phyloP scores from a whole-genome alignment of 371 early-diverging fungal genomes.

The Lichtheimia ornata region DNA sequence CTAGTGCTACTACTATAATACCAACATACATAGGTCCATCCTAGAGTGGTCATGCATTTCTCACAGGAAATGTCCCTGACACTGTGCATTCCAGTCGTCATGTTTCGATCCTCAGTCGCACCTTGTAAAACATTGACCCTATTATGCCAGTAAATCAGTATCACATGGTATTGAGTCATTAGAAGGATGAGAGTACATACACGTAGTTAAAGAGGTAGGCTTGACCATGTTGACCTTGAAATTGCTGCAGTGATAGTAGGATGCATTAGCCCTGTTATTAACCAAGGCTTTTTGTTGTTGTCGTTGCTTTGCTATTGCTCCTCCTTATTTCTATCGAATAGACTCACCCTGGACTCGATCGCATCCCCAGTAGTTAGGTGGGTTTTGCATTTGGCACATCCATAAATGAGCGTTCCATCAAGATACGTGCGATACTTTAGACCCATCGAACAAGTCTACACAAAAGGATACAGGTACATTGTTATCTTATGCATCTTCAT shows the following conservation, averaged over 20 bases:
- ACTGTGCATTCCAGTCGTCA: slow-evolving; percentile 73
- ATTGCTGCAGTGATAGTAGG: slow-evolving; percentile 38
- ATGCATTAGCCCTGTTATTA: neutral
- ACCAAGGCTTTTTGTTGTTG: neutral
- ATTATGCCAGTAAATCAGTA: slow-evolving; percentile 16
- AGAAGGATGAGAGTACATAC: slow-evolving; percentile 32
- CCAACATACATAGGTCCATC: slow-evolving; percentile 72
- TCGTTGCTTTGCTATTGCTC: neutral
- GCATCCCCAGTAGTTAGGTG: slow-evolving; percentile 70
- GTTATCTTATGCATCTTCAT: neutral
- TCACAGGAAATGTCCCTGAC: slow-evolving; percentile 68
- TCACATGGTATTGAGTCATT: neutral
- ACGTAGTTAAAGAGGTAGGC: slow-evolving; percentile 68
- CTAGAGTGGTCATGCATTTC: slow-evolving; percentile 60
- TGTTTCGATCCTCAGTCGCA: slow-evolving; percentile 54
- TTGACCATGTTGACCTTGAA: slow-evolving; percentile 67
- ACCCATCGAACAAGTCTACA: slow-evolving; percentile 45
- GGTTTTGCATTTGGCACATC: slow-evolving; percentile 71
- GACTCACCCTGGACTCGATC: slow-evolving; percentile 66
- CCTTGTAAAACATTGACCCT: slow-evolving; percentile 70
- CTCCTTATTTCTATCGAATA: no score
- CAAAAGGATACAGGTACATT: neutral
- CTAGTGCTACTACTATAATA: neutral
- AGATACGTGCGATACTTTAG: slow-evolving; percentile 61
- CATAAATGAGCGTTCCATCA: slow-evolving; percentile 56